Evolutionary conservation across 345 rosid genomes (phyloP), one percentile per base, ranked within the genome.

Genomic region (Aurinia saxatilis): DNA sequence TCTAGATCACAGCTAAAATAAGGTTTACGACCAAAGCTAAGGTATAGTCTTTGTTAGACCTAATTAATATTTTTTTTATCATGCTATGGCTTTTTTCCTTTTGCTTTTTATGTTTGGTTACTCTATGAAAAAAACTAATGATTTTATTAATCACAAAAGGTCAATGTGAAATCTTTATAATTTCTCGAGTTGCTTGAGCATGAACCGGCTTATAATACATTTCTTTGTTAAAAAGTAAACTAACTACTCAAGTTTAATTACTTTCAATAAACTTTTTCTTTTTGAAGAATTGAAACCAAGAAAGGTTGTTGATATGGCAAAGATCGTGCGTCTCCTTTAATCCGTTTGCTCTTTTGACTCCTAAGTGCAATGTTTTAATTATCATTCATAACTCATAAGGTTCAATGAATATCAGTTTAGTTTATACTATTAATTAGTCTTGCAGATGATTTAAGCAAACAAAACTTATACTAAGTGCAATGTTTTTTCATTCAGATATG

Each of bases 301-400:
- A 57, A 67, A 21, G 35, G 38, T 16, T 61, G n/a, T 16, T 61
- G 67, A 51, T 60, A 60, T 51, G 40, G 27, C 57, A 21, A 56
- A 61, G 35, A 61, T 54, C 63, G 15, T 54, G 63, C 68, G 44
- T 69, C 42, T 46, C 62, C 62, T 54, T 51, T 45, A 44, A 35
- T 13, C 50, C 18, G 55, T 38, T 44, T 53, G 9, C 9, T 52
- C 61, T 50, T 50, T 68, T 42, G 66, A 68, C 60, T 45, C 61
- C 60, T 39, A 45, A 35, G 41, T 44, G 56, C 56, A 60, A 53
- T 52, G 61, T 44, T 60, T 60, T 25, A n/a, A n/a, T n/a, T n/a
- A n/a, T n/a, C n/a, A n/a, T n/a, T n/a, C n/a, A n/a, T n/a, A n/a
- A n/a, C 61, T 34, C 61, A 44, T 36, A 45, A 13, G 55, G 53